phyloP scores from a whole-genome alignment of 306 rosid genomes.

The Geum urbanum region DNA sequence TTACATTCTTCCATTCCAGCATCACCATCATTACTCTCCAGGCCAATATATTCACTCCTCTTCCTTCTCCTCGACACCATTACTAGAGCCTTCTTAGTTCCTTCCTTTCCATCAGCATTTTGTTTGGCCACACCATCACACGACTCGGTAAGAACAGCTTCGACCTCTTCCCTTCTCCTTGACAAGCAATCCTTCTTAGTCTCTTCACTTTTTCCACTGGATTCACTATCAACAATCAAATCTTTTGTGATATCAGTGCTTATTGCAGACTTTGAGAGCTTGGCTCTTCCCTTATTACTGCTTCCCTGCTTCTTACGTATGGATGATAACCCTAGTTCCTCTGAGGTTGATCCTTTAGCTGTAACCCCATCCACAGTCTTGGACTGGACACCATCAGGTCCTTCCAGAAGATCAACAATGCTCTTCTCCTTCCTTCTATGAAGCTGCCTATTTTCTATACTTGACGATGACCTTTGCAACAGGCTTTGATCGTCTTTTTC shows the following conservation, averaged over 20 bases:
- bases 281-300: slow-evolving; percentile 28
- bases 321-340: slow-evolving; percentile 24
- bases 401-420: slow-evolving; percentile 67
- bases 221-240: slow-evolving; percentile 22
- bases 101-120: neutral
- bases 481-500: slow-evolving; percentile 22
- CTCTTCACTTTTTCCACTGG: slow-evolving; percentile 3
- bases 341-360: slow-evolving; percentile 23
- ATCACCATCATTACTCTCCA: neutral
- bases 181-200: neutral
- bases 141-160: neutral
- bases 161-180: neutral
- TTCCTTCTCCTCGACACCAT: slow-evolving; percentile 4
- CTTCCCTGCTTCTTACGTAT: slow-evolving; percentile 39
- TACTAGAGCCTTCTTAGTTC: slow-evolving; percentile 3
- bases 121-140: neutral
- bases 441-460: slow-evolving; percentile 30
- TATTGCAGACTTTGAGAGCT: slow-evolving; percentile 18
- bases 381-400: slow-evolving; percentile 25
- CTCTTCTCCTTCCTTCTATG: slow-evolving; percentile 68
- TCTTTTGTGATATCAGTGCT: slow-evolving; percentile 18
- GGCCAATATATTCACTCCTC: neutral
- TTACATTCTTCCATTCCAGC: slow-evolving; percentile 24
- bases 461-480: slow-evolving; percentile 8
- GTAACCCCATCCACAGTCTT: slow-evolving; percentile 25